Base-by-base conservation (phyloP, 257 asterid genomes). In the Nicotiana noctiflora region DNA sequence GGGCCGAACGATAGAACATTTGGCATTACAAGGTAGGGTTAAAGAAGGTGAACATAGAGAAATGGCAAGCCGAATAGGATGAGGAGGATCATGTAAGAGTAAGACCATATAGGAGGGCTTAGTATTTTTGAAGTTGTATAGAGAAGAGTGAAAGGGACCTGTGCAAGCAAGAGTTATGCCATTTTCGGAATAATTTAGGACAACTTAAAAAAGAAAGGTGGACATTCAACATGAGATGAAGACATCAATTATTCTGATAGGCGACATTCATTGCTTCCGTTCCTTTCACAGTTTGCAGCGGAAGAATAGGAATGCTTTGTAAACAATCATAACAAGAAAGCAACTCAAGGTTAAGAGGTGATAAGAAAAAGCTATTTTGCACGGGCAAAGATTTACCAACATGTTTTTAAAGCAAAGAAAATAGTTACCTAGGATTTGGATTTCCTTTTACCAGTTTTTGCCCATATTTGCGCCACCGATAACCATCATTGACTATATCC, bases 391-490 rank as follows among this genome's bases (percentile, higher is more conserved):
- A 17, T 46, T 37, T 8, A 44, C 60, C 46, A 44, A 21, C 77
- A 44, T 70, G 34, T 44, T 13, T 44, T 21, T 46, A 70, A 12
- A 40, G 56, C 60, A 21, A 32, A 56, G 56, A 21, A 34, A 21
- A 46, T 11, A 77, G 25, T 57, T 92, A 95, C 98, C 98, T 91
- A n/a, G 98, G 98, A 82, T 95, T 91, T 62, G 96, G 94, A 88
- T 91, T 95, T 83, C 98, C 98, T 88, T 94, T 94, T 23, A 94
- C 97, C 84, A 94, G 85, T 86, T 94, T 94, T 90, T 94, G 98
- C 76, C 98, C 98, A 34, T 94, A 94, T 85, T 94, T 94, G 84
- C 98, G 97, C 98, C 98, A 93, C 86, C 98, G 93, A 84, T 91
- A 91, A 81, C 97, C 98, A 86, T 95, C 98, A 83, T 91, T 90